Percentiles rank a stretch among this genome's conserved stretches.
Conservation (phyloP, 2,329 filamentous ascomycete genomes). For the Claviceps africana region DNA sequence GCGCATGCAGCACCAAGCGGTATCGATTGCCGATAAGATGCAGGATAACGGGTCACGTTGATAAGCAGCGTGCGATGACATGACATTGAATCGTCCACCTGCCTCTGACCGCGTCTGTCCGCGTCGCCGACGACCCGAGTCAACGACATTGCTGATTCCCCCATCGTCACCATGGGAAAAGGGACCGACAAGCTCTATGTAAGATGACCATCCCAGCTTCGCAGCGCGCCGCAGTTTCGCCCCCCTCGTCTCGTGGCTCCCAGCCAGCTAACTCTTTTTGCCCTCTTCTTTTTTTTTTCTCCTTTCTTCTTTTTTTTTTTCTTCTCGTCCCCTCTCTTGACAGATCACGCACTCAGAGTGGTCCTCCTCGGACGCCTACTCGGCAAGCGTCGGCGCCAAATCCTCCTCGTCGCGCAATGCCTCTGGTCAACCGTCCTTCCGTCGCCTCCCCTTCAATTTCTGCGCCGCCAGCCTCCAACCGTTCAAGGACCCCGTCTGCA, state of each 20-base stretch:
- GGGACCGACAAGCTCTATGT: conserved; percentile 34
- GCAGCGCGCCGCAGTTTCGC: background rate
- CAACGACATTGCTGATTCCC: too few relatives aligned
- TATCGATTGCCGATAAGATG: too few relatives aligned
- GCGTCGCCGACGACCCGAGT: background rate
- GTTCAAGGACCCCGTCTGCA: conserved; percentile 90
- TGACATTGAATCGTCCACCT: background rate
- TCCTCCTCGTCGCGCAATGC: conserved; percentile 21
- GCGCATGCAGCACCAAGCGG: too few relatives aligned
- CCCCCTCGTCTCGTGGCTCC: background rate
- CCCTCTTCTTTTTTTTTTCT: too few relatives aligned
- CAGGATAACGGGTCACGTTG: too few relatives aligned
- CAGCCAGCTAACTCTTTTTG: conserved; percentile 1
- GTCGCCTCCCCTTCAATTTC: conserved; percentile 91
- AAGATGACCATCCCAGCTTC: conserved; percentile 6
- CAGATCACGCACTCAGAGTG: conserved; percentile 94
- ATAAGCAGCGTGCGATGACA: background rate
- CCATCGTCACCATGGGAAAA: conserved; percentile 22
- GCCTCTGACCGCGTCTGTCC: too few relatives aligned
- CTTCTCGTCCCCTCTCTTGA: too few relatives aligned
- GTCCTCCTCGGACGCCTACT: conserved; percentile 80
- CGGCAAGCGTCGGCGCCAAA: conserved; percentile 46
- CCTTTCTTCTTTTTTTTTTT: too few relatives aligned
- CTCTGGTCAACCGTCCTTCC: conserved; percentile 47
- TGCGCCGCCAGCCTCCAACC: conserved; percentile 93